Conservation (phyloP, 352 stramenopile genomes). For the Phytophthora macrochlamydospora region DNA sequence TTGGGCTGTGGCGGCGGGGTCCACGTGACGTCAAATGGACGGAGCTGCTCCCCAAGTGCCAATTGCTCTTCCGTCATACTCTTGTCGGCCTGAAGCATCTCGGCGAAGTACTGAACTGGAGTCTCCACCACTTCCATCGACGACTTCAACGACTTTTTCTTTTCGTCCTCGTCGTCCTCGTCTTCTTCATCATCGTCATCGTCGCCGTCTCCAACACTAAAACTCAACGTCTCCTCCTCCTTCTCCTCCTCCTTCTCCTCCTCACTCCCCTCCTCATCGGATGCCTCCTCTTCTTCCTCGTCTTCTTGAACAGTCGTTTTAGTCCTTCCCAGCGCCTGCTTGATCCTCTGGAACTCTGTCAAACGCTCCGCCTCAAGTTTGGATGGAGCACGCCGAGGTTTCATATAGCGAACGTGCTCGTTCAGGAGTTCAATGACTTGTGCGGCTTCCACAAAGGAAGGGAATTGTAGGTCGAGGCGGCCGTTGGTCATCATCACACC, state of each 20-base stretch:
- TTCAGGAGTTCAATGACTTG: constrained; percentile 75
- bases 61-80: constrained; percentile 43
- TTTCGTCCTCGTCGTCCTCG: constrained; percentile 33
- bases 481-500: constrained; percentile 79
- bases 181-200: constrained; percentile 34
- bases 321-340: constrained; percentile 31
- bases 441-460: constrained; percentile 72
- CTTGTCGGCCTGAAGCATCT: constrained; percentile 40
- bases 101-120: constrained; percentile 52
- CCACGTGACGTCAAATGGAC: constrained; percentile 82
- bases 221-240: constrained; percentile 25
- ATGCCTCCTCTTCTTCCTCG: constrained; percentile 7
- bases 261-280: constrained; percentile 4
- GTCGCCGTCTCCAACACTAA: constrained; percentile 30
- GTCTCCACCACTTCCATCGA: constrained; percentile 26
- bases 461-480: constrained; percentile 74
- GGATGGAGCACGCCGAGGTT: constrained; percentile 48
- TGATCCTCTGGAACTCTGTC: constrained; percentile 43
- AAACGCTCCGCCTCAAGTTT: constrained; percentile 52
- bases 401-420: constrained; percentile 55
- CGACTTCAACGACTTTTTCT: constrained; percentile 19
- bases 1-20: constrained; percentile 54
- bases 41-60: constrained; percentile 45
- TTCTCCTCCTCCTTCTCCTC: constrained; percentile 46
- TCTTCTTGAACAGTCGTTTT: not conserved